These are phyloP conservation scores for Xylaria sp. DNA, from an alignment of 2,329 filamentous ascomycete species.

Conservation along the genomic window DNA sequence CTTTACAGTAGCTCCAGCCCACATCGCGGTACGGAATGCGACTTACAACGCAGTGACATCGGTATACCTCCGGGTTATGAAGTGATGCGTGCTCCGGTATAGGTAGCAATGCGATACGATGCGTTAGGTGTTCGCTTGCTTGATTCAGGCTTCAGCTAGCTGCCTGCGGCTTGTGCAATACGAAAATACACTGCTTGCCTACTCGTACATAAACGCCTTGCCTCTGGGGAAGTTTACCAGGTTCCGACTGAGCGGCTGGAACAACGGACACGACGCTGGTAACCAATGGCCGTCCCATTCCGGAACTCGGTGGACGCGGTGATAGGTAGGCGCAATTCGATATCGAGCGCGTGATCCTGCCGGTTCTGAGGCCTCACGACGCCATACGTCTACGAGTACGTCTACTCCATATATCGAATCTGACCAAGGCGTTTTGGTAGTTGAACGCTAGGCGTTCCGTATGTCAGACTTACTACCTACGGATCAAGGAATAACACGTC, in stretches of 20 bases:
- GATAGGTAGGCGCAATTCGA: not conserved
- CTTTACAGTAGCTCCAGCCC: not conserved
- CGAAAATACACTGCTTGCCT: not conserved
- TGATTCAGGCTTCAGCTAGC: not conserved
- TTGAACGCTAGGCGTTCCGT: no score
- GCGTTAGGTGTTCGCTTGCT: not conserved
- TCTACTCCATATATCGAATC: not conserved
- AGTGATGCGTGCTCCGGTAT: no score
- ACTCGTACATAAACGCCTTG: not conserved
- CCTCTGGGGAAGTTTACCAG: not conserved
- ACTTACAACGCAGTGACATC: no score
- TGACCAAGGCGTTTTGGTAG: no score
- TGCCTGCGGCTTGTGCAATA: not conserved
- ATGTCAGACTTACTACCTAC: not conserved
- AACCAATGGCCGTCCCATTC: not conserved
- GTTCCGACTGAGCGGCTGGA: not conserved
- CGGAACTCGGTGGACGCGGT: not conserved
- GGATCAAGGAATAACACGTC: not conserved
- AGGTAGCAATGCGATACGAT: no score
- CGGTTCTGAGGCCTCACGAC: not conserved
- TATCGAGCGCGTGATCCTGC: not conserved
- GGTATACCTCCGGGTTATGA: no score
- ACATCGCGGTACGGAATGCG: no score
- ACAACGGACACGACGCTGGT: not conserved
- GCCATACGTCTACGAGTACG: no score